Conservation (phyloP, 768 basidiomycete genomes). For the Mycena chlorophos region DNA sequence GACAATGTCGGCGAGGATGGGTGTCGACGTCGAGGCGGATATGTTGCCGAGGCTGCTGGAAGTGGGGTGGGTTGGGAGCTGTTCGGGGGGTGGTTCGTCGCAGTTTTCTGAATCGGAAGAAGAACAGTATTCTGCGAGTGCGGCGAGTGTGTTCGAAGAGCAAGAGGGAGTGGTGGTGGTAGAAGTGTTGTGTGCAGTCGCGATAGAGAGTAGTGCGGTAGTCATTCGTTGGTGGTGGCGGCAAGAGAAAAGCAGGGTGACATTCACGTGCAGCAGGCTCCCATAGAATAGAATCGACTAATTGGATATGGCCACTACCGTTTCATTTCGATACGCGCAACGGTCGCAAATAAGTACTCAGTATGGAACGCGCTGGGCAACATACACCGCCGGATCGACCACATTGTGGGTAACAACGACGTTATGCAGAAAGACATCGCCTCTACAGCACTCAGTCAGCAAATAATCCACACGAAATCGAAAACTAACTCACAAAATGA, state of each 20-base stretch:
- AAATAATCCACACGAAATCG: neutral
- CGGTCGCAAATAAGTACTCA: no score
- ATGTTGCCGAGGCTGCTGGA: no score
- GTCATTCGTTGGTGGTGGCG: neutral
- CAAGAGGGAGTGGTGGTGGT: neutral
- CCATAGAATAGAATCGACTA: no score
- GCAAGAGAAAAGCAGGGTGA: neutral
- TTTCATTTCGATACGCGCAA: no score
- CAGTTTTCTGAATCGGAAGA: neutral
- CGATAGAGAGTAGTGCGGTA: neutral
- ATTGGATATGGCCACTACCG: no score
- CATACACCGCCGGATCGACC: slow-evolving; percentile 10
- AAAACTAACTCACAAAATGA: slow-evolving; percentile 23
- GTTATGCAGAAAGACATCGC: slow-evolving; percentile 20
- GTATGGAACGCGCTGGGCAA: slow-evolving; percentile 22
- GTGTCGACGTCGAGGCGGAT: neutral
- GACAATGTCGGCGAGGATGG: neutral
- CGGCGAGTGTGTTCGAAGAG: neutral
- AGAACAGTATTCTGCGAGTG: neutral
- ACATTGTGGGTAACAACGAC: slow-evolving; percentile 25
- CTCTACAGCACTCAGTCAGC: slow-evolving; percentile 9
- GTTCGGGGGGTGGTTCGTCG: neutral
- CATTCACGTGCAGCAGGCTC: neutral
- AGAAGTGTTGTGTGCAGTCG: neutral
- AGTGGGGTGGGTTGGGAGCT: neutral